These are phyloP conservation scores for Neoboletus subvelutipes DNA, from an alignment of 768 basidiomycete species.

Conservation along the genomic window DNA sequence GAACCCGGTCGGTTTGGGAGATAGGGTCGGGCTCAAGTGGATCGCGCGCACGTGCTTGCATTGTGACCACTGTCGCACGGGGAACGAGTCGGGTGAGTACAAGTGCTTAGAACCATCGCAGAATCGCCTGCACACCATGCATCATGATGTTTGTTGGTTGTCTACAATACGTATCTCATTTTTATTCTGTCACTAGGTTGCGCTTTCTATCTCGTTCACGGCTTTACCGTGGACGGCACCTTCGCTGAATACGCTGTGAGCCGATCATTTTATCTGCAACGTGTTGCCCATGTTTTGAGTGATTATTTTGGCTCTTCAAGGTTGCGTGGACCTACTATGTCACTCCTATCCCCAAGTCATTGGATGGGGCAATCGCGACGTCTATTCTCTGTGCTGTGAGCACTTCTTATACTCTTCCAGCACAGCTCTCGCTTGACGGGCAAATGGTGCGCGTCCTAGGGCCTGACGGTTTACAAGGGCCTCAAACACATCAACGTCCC, in stretches of 20 bases:
- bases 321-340: slow-evolving; percentile 39
- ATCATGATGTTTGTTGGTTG: not conserved
- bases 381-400: slow-evolving; percentile 45
- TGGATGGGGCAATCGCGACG: slow-evolving; percentile 42
- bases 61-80: slow-evolving; percentile 42
- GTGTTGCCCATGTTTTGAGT: not conserved
- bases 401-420: not conserved
- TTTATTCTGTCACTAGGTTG: slow-evolving; percentile 15
- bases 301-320: slow-evolving; percentile 11
- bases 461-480: slow-evolving; percentile 47
- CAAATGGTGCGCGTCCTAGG: slow-evolving; percentile 10
- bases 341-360: slow-evolving; percentile 43
- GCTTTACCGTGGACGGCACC: slow-evolving; percentile 45
- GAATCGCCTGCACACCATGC: not conserved
- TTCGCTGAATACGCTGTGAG: slow-evolving; percentile 41
- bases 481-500: slow-evolving; percentile 37
- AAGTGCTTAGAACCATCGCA: not conserved
- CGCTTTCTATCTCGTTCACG: slow-evolving; percentile 11
- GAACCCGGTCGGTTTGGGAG: slow-evolving; percentile 36
- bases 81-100: slow-evolving; percentile 33
- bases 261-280: not conserved
- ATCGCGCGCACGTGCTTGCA: slow-evolving; percentile 38
- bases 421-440: not conserved
- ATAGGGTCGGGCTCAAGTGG: slow-evolving; percentile 47
- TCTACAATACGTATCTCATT: not conserved